Evolutionary conservation across 306 rosid genomes (phyloP), one percentile per base, ranked within the genome.

Genomic region (Glycine latifolia): DNA sequence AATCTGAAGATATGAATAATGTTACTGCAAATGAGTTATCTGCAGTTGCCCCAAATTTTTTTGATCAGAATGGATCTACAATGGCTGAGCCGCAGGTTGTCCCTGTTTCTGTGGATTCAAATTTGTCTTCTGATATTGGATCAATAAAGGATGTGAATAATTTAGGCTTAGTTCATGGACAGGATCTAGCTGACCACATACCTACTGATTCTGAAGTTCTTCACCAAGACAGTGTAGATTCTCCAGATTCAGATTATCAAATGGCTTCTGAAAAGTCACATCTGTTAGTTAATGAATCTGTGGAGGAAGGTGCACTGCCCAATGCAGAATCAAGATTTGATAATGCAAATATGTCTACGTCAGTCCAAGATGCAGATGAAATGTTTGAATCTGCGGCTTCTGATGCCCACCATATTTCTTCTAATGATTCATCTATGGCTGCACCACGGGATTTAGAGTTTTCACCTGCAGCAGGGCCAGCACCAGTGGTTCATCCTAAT

Each of bases 191-290:
- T 5, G 44, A 41, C 37, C 52, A 76, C 39, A n/a, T 75, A 67
- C 26, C 7, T 77, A 16, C 50, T 49, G 87, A 78, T 58, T 78
- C 79, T 61, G 79, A 84, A 68, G 48, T 55, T 62, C 68, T 39
- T 74, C 75, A 46, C 79, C 82, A 83, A 73, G 85, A 83, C 35
- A 81, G 73, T 44, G 71, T 74, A 10, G 78, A 68, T 62, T 81
- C 86, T 71, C 44, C 73, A 37, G 82, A 78, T 81, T 87, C 90
- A 84, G 71, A 81, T 80, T 71, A 80, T 82, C 86, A 83, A 59
- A 41, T 71, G 68, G 85, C 90, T 81, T 81, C 77, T 72, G 87
- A 76, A 63, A 85, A 35, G 67, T 85, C 71, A 31, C 52, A 76
- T 70, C 74, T 79, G 73, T 81, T 69, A 7, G 83, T 76, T 62